Percentiles rank a stretch among this genome's conserved stretches.
phyloP scores from a whole-genome alignment of 345 rosid species.

The Adansonia digitata region DNA sequence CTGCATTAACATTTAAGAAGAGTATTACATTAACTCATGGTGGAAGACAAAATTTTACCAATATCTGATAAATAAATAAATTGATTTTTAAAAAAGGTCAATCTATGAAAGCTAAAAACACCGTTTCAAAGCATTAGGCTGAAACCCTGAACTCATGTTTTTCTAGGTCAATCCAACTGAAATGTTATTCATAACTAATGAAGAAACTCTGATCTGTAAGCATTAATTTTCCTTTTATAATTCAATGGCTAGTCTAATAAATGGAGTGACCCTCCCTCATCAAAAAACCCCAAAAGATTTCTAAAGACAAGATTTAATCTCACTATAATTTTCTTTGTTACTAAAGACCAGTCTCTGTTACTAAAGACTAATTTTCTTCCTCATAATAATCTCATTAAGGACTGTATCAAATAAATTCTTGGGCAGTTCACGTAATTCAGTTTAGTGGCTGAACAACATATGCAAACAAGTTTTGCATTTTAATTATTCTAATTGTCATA shows the following conservation, averaged over 20 bases:
- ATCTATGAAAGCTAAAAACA: not conserved
- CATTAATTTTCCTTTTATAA: not conserved
- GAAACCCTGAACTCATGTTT: not conserved
- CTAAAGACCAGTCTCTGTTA: not conserved
- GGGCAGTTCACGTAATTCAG: not conserved
- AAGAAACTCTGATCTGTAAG: not conserved
- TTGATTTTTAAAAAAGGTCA: not conserved
- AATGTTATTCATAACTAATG: not conserved
- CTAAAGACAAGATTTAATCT: not conserved
- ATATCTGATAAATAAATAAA: not conserved
- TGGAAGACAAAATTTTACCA: not conserved
- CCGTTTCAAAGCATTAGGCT: not conserved
- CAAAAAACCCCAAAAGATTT: not conserved
- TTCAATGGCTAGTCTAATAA: not conserved
- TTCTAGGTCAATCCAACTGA: not conserved
- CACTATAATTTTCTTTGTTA: not conserved
- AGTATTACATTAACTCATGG: not conserved
- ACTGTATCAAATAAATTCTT: not conserved
- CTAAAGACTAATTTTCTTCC: not conserved
- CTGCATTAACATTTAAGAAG: conserved; percentile 42
- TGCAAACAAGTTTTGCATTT: not conserved
- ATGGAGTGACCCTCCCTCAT: not conserved
- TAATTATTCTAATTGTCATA: not conserved
- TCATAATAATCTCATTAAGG: not conserved
- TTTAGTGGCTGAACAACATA: not conserved